Evolutionary conservation across 306 rosid species (phyloP).

Genomic region (Cicer judaicum): DNA sequence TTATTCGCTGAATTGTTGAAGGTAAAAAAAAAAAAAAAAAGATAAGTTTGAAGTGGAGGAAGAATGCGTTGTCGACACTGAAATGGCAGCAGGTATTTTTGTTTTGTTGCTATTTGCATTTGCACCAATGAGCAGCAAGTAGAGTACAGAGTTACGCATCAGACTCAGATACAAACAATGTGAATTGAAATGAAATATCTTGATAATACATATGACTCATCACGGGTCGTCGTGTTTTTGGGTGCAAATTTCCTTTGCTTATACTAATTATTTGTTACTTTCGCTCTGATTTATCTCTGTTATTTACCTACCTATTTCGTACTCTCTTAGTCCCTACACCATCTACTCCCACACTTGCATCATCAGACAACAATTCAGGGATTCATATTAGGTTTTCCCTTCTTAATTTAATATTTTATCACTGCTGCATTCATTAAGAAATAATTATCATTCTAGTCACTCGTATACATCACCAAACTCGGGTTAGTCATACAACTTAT

Average conservation of each 20-base stretch:
- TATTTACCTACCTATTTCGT: not conserved
- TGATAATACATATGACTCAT: too few relatives aligned
- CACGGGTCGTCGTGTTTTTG: too few relatives aligned
- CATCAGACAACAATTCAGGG: slow-evolving; percentile 2
- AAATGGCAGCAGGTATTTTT: not conserved
- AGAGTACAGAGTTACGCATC: too few relatives aligned
- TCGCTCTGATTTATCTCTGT: not conserved
- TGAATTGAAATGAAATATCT: too few relatives aligned
- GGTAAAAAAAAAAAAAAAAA: slow-evolving; percentile 11
- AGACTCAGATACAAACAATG: too few relatives aligned
- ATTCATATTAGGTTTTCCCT: not conserved
- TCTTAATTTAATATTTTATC: too few relatives aligned
- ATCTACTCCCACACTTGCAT: not conserved
- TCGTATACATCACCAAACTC: too few relatives aligned
- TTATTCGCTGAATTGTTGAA: not conserved
- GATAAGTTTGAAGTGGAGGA: not conserved
- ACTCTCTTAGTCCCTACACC: slow-evolving; percentile 34
- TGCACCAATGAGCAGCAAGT: not conserved
- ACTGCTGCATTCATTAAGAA: too few relatives aligned
- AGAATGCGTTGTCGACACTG: not conserved
- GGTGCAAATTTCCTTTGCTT: too few relatives aligned
- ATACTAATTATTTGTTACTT: too few relatives aligned
- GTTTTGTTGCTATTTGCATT: slow-evolving; percentile 15
- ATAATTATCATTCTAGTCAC: too few relatives aligned
- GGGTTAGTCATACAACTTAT: too few relatives aligned